Percentiles rank a stretch among this genome's conserved stretches.
phyloP scores from a whole-genome alignment of 139 green algal genomes.

The Astrephomene gubernaculifera region DNA sequence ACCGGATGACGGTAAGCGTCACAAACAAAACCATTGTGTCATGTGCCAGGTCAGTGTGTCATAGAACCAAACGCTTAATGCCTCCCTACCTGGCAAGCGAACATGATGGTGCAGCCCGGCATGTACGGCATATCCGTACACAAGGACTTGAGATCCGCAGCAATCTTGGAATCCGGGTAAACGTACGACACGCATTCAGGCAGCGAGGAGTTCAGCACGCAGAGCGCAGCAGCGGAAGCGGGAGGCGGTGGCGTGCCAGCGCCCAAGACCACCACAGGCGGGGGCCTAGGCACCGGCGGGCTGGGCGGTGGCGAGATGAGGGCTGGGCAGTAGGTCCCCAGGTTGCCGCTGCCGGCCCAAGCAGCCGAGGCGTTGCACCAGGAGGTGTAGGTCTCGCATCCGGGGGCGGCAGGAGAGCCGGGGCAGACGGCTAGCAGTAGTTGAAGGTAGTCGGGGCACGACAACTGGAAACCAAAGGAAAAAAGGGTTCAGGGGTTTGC shows the following conservation, averaged over 20 bases:
- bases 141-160: slow-evolving; percentile 2
- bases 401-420: slow-evolving; percentile 42
- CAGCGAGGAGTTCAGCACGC: neutral
- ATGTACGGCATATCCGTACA: slow-evolving; percentile 47
- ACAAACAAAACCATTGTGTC: too few relatives aligned
- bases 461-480: neutral
- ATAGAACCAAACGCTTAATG: too few relatives aligned
- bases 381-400: slow-evolving; percentile 18
- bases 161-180: neutral
- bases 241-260: neutral
- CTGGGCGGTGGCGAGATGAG: too few relatives aligned
- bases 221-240: neutral
- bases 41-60: too few relatives aligned
- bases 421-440: slow-evolving; percentile 41
- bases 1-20: too few relatives aligned
- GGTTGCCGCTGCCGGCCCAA: neutral
- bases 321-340: slow-evolving; percentile 14
- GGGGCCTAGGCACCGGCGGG: too few relatives aligned
- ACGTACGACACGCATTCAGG: slow-evolving; percentile 15
- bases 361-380: slow-evolving; percentile 38
- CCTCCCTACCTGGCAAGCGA: slow-evolving; percentile 20
- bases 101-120: slow-evolving; percentile 35
- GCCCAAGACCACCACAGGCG: too few relatives aligned
- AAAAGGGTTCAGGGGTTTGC: too few relatives aligned
- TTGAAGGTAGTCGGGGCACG: slow-evolving; percentile 46